phyloP scores from a whole-genome alignment of 352 stramenopile species.

The Phytophthora pistaciae region DNA sequence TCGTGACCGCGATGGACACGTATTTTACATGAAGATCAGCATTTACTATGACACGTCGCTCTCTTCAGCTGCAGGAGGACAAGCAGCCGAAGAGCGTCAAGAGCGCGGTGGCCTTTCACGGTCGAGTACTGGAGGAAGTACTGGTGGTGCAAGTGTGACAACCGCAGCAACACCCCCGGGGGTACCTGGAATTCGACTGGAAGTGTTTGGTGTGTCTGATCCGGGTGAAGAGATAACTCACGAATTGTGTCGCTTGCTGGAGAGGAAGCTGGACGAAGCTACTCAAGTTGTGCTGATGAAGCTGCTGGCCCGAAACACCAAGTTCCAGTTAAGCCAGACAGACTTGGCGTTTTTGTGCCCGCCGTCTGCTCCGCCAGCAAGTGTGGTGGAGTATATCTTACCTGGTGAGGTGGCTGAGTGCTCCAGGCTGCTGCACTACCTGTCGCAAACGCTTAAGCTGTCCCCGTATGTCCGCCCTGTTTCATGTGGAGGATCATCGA shows the following conservation, averaged over 20 bases:
- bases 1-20: conserved; percentile 81
- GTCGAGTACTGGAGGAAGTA: conserved; percentile 37
- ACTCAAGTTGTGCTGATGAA: conserved; percentile 91
- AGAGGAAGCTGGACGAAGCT: conserved; percentile 89
- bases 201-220: conserved; percentile 87
- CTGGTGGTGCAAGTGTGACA: conserved; percentile 12
- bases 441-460: conserved; percentile 69
- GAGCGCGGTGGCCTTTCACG: conserved; percentile 28
- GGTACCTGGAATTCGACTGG: conserved; percentile 66
- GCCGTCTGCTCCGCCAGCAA: conserved; percentile 46
- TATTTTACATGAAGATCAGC: conserved; percentile 92
- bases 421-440: conserved; percentile 55
- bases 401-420: conserved; percentile 46
- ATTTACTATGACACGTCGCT: conserved; percentile 47
- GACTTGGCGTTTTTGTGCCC: conserved; percentile 86
- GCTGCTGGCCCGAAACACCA: conserved; percentile 81
- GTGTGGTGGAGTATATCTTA: conserved; percentile 54
- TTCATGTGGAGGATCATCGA: conserved; percentile 30
- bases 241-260: conserved; percentile 80
- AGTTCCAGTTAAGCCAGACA: conserved; percentile 81
- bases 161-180: conserved; percentile 20
- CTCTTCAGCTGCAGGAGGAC: conserved; percentile 6
- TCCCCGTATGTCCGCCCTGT: conserved; percentile 68
- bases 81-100: conserved; percentile 36
- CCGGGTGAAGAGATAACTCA: conserved; percentile 87